Percentiles rank a stretch among this genome's conserved stretches.
phyloP scores from a whole-genome alignment of 257 asterid genomes.

The Solanum pimpinellifolium region DNA sequence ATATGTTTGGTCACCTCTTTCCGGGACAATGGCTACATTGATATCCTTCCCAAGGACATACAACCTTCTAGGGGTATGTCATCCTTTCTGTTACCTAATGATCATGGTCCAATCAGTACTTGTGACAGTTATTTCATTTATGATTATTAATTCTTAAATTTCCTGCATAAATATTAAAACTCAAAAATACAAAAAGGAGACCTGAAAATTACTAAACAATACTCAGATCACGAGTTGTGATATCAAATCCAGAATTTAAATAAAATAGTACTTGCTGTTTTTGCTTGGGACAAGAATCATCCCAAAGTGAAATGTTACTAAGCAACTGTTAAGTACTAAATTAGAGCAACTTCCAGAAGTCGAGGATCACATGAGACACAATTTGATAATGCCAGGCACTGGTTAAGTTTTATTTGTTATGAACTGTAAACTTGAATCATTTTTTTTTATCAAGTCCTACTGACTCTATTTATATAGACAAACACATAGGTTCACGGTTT shows the following conservation, averaged over 20 bases:
- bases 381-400: not conserved
- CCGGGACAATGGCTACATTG: constrained; percentile 74
- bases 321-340: not conserved
- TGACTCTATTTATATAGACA: not conserved
- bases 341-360: not conserved
- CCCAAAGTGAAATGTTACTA: not conserved
- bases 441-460: not conserved
- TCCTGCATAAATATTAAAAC: not conserved
- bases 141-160: not conserved
- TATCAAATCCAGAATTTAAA: not conserved
- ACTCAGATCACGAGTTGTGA: not conserved
- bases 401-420: not conserved
- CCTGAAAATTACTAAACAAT: not conserved
- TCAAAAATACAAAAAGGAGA: not conserved
- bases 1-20: constrained; percentile 89
- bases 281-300: not conserved
- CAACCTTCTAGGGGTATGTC: constrained; percentile 46
- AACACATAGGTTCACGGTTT: not conserved
- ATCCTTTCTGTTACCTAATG: not conserved
- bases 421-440: not conserved
- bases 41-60: constrained; percentile 68
- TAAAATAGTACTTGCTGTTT: not conserved
- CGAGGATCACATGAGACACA: not conserved
- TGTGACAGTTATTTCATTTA: not conserved
- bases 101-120: not conserved